These are phyloP conservation scores for Adansonia digitata DNA, from an alignment of 345 rosid species.

Conservation along the genomic window DNA sequence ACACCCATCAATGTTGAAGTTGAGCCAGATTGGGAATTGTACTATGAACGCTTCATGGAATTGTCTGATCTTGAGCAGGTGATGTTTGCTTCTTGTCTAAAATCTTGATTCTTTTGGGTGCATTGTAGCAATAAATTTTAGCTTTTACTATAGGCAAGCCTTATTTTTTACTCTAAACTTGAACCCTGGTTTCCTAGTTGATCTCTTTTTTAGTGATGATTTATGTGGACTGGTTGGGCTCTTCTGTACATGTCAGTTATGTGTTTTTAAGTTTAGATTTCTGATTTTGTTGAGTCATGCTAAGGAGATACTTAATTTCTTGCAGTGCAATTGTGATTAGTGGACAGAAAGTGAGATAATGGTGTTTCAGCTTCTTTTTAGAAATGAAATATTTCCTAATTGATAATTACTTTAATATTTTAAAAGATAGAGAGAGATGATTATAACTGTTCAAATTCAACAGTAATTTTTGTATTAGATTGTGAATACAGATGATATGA, in stretches of 20 bases:
- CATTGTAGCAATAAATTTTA: not conserved
- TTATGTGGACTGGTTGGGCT: not conserved
- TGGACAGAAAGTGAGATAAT: not conserved
- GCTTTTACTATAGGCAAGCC: not conserved
- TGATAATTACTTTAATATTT: not conserved
- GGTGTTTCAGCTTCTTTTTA: not conserved
- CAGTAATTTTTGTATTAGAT: not conserved
- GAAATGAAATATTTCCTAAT: not conserved
- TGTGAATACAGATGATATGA: not conserved
- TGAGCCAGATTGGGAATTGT: slow-evolving; percentile 96
- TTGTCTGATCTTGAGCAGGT: slow-evolving; percentile 88
- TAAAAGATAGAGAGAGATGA: not conserved
- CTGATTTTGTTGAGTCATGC: not conserved
- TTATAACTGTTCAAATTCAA: not conserved
- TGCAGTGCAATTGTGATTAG: not conserved
- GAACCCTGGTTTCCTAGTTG: not conserved
- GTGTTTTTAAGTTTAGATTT: not conserved
- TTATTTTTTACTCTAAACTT: not conserved
- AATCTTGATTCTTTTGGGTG: slow-evolving; percentile 1
- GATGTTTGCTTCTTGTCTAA: slow-evolving; percentile 18
- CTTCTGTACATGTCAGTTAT: not conserved
- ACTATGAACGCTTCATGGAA: slow-evolving; percentile 82
- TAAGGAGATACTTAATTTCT: not conserved
- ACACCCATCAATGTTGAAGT: slow-evolving; percentile 92
- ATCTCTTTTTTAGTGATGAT: not conserved